Base-by-base conservation (phyloP, 2,329 filamentous ascomycete species). In the Ophiostoma australiae region DNA sequence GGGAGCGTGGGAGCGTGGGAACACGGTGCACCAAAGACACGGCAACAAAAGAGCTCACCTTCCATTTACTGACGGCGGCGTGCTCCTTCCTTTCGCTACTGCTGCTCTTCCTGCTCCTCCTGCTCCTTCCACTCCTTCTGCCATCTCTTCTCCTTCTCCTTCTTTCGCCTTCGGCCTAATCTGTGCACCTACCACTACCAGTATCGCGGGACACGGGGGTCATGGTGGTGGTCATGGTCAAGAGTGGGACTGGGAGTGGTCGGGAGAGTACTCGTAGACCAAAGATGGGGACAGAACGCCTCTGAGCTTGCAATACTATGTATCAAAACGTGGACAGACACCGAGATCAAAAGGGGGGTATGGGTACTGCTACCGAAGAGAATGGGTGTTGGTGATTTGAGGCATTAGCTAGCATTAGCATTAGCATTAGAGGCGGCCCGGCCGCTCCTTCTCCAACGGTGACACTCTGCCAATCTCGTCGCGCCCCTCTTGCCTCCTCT, bases 141-240 rank as follows among this genome's bases (percentile, higher is more conserved):
- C 61, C 15, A 3, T 23, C 20, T 44, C 41, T 15, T n/a, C n/a
- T 41, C 39, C 15, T 41, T 48, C 20, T 6, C 44, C 44, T 48
- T 48, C 52, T 55, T 55, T 55, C 52, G 52, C 52, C 20, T 23
- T 48, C 17, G 15, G 6, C 8, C 44, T 48, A 48, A 27, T 58
- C n/a, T 58, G 23, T 20, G 52, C 52, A 58, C 58, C 58, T 31
- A 63, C 27, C 58, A 33, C 58, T 63, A 13, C 58, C 58, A 33
- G 58, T 63, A 63, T 63, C 58, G 58, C 27, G 58, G 58, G 58
- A 63, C 15, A 63, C 27, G 58, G 58, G 55, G 52, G 52, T 52
- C 48, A 15, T 52, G 48, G 20, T 48, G 4, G 44, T 48, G 48
- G 23, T 58, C 52, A 27, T 27, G 52, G 52, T 33, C 8, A 58